phyloP scores from a whole-genome alignment of 2,329 filamentous ascomycete species.

The Botryotinia calthae region DNA sequence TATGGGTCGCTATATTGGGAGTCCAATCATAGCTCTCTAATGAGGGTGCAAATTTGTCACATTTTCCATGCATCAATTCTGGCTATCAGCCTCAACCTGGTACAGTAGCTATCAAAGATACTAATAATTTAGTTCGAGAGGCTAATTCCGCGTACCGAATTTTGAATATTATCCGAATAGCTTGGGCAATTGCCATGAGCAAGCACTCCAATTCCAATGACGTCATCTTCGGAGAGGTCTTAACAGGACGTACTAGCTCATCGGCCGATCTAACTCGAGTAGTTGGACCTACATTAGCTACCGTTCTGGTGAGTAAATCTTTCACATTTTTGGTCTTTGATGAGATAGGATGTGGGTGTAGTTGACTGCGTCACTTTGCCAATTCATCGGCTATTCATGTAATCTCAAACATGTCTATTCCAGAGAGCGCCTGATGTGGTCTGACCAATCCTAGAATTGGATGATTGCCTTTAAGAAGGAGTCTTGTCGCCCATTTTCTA shows the following conservation, averaged over 20 bases:
- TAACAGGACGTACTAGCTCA: constrained; percentile 44
- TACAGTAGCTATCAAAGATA: not conserved
- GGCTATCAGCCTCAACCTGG: not conserved
- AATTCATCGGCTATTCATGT: not conserved
- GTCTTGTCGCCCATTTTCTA: not conserved
- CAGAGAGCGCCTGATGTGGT: not conserved
- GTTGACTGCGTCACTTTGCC: not conserved
- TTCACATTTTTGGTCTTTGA: constrained; percentile 21
- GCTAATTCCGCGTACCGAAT: constrained; percentile 23
- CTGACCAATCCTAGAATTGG: not conserved
- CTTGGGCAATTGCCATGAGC: constrained; percentile 44
- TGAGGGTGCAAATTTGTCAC: constrained; percentile 43
- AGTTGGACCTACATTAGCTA: constrained; percentile 44
- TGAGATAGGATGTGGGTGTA: not conserved
- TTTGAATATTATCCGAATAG: constrained; percentile 31
- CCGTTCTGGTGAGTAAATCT: constrained; percentile 44
- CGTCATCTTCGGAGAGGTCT: constrained; percentile 45
- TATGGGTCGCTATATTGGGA: constrained; percentile 21
- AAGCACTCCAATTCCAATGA: constrained; percentile 42
- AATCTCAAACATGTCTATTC: not conserved
- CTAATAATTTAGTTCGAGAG: not conserved
- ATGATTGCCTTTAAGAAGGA: not conserved
- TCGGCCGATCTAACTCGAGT: constrained; percentile 43
- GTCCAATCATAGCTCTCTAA: constrained; percentile 42
- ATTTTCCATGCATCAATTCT: constrained; percentile 42